Evolutionary conservation across 2,329 filamentous ascomycete genomes (phyloP), one percentile per base, ranked within the genome.

Genomic region (Colletotrichum acutatum): DNA sequence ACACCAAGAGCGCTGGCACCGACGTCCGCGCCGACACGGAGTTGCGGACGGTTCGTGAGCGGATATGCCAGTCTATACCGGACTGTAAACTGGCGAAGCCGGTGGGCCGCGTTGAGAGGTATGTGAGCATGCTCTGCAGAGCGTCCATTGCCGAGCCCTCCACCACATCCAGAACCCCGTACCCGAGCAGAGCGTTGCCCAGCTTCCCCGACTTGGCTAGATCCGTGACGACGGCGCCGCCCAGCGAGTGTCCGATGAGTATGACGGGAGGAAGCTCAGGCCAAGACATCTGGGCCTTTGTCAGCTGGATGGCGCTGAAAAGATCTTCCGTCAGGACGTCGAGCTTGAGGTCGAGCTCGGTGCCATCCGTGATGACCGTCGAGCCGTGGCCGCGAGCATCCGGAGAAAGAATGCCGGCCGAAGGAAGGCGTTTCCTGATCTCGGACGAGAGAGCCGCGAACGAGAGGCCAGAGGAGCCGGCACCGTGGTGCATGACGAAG

Each of bases 111-210:
- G 92, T 95, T 1, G 93, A 92, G 24, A 99, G 88, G 81, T 98
- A 98, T 3, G 92, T 93, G 76, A 97, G 93, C 97, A 99, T 99
- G 82, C 93, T 95, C 81, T 95, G 92, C 66, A 99, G 87, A 3
- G 97, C 96, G 81, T 98, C 97, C 82, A 99, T 96, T 42, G 97
- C 97, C 0, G 94, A 97, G 12, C 97, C 94, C 83, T 99, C 97
- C 32, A 99, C 97, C 5, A 99, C 95, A 82, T 99, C 97, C 19
- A 99, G 86, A 8, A 98, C 95, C 4, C 92, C 94, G 82, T 96
- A 98, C 24, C 94, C 97, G 19, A 98, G 86, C 1, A 98, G 81
- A 30, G 91, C 88, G 49, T 84, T 81, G 1, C 93, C 94, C 46
- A 98, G 84, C 52, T 87, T 84, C 1, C 90, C 90, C 22, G 87